These are phyloP conservation scores for Imleria badia DNA, from an alignment of 768 basidiomycete genomes.

Conservation along the genomic window DNA sequence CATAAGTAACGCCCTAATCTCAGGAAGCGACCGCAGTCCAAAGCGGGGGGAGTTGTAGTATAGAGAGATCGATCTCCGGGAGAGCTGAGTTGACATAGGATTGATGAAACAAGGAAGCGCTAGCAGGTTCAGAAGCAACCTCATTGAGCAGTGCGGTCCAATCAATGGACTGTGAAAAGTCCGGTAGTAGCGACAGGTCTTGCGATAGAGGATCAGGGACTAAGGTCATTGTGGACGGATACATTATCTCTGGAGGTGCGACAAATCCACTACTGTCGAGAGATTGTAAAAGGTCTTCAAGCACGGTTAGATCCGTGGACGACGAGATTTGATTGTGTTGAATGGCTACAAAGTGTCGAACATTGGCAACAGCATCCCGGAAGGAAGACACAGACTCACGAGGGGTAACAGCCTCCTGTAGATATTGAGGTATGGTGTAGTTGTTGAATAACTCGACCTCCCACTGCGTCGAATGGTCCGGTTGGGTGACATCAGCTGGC, in stretches of 20 bases:
- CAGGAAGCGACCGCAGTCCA: no score
- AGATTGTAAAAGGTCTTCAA: slow-evolving; percentile 8
- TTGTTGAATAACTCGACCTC: slow-evolving; percentile 36
- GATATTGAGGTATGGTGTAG: slow-evolving; percentile 25
- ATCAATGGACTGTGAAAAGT: slow-evolving; percentile 6
- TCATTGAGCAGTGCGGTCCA: slow-evolving; percentile 11
- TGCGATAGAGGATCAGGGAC: background rate
- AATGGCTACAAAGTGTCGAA: background rate
- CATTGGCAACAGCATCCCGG: background rate
- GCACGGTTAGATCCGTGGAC: background rate
- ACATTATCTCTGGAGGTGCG: background rate
- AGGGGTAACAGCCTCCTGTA: slow-evolving; percentile 4
- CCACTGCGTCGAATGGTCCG: slow-evolving; percentile 26
- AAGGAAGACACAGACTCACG: background rate
- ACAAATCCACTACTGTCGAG: background rate
- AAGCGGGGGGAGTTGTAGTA: slow-evolving; percentile 4
- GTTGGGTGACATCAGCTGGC: slow-evolving; percentile 17
- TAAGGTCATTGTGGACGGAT: background rate
- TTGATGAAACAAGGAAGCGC: background rate
- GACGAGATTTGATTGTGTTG: background rate
- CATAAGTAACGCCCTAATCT: no score
- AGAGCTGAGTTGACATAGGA: background rate
- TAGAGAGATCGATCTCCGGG: slow-evolving; percentile 6
- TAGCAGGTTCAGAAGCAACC: background rate
- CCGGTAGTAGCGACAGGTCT: background rate